Conservation (phyloP, 1,284 basidiomycete genomes). For the Ceratobasidium sp. region DNA sequence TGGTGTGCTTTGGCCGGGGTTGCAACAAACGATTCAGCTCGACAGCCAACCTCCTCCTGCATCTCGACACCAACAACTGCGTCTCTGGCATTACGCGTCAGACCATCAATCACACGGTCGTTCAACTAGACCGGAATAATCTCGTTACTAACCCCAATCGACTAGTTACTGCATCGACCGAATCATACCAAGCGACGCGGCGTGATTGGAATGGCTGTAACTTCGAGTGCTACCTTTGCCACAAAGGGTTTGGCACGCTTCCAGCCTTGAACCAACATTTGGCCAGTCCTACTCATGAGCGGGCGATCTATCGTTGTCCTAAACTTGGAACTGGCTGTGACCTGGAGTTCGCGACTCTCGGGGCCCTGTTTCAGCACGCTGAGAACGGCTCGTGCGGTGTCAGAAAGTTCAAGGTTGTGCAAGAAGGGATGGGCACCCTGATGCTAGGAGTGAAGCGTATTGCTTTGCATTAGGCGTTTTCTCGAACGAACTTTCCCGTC, state of each 20-base stretch:
- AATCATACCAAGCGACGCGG: slow-evolving; percentile 54
- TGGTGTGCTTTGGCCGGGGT: slow-evolving; percentile 8
- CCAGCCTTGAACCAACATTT: slow-evolving; percentile 64
- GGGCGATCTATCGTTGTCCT: slow-evolving; percentile 61
- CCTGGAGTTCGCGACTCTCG: slow-evolving; percentile 29
- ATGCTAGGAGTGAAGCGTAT: slow-evolving; percentile 30
- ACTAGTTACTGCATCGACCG: slow-evolving; percentile 25
- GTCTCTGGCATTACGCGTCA: slow-evolving; percentile 21
- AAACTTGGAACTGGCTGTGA: slow-evolving; percentile 29
- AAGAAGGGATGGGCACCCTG: slow-evolving; percentile 31
- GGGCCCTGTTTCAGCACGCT: slow-evolving; percentile 40
- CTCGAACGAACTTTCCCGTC: neutral
- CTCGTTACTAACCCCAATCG: slow-evolving; percentile 33
- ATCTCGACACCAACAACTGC: slow-evolving; percentile 28
- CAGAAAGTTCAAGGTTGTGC: slow-evolving; percentile 31
- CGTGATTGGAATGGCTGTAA: slow-evolving; percentile 61
- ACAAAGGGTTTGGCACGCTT: slow-evolving; percentile 57
- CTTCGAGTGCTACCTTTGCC: slow-evolving; percentile 68
- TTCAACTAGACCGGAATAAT: neutral
- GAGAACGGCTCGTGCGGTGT: slow-evolving; percentile 44
- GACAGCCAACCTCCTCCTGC: slow-evolving; percentile 10
- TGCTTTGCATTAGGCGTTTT: neutral
- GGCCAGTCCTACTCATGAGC: slow-evolving; percentile 60
- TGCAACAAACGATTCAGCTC: slow-evolving; percentile 24
- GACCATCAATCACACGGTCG: neutral